Base-by-base conservation (phyloP, 306 rosid genomes). In the Vicia faba region DNA sequence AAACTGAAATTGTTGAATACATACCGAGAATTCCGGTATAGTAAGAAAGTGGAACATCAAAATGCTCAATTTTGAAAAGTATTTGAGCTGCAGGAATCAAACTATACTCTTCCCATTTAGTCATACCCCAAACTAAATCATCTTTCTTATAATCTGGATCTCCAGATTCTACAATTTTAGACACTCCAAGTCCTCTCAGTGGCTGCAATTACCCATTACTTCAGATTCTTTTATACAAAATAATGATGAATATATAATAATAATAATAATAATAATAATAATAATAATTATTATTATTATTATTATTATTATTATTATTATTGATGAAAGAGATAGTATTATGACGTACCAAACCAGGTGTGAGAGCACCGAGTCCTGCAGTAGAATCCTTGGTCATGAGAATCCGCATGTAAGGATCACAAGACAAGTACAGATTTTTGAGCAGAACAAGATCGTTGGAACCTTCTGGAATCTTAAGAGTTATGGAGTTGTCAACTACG, bases 371-470 rank as follows among this genome's bases (percentile, higher is more conserved):
- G 15, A 64, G 11, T 19, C 15, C 77, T 1, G 5, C 46, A 5
- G 8, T 5, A 31, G 1, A 14, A 2, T 40, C 68, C 51, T 63
- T 55, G 59, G 9, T 45, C 83, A 79, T 81, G 3, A 61, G 43
- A 2, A 39, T 8, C 11, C 74, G 62, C 87, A 75, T 41, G 78
- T 73, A 80, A 0, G 95, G 95, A 38, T 88, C 89, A 5, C 86
- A 81, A 3, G 91, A 82, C 25, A 88, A 44, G 80, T 81, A 83
- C 36, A 88, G 87, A 48, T 85, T 87, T 51, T 87, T 85, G 0
- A 85, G 72, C 5, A 49, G 28, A 87, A 56, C 7, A 85, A 85
- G 46, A 5, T 78, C 76, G 26, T 53, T 58, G 38, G 82, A 81
- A 23, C 64, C 80, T 11, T 83, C 53, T 54, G 76, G 61, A 68